These are phyloP conservation scores for Cercospora zeina DNA, from an alignment of 2,329 filamentous ascomycete species.

Conservation along the genomic window DNA sequence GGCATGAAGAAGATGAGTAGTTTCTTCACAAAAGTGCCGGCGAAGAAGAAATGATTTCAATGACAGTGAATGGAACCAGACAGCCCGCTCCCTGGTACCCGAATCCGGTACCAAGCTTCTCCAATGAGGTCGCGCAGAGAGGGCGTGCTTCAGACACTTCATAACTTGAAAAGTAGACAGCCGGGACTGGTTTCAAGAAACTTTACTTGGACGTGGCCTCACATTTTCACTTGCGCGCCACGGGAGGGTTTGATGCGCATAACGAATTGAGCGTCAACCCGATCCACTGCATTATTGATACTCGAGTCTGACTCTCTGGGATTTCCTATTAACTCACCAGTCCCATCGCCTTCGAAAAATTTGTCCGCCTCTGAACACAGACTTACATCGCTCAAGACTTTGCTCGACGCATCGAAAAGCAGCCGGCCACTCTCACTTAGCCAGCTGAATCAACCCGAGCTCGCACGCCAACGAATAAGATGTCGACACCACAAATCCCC, in stretches of 20 bases:
- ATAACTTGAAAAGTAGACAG: neutral
- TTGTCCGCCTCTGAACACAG: too few relatives aligned
- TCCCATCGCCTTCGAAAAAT: neutral
- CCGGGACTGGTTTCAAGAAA: neutral
- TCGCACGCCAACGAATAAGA: neutral
- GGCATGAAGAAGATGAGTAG: slow-evolving; percentile 98
- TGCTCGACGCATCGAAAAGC: neutral
- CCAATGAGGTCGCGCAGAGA: neutral
- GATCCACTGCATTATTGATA: neutral
- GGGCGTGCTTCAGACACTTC: neutral
- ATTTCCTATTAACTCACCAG: neutral
- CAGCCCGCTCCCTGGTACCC: neutral
- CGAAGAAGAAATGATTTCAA: slow-evolving; percentile 22
- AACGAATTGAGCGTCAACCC: neutral
- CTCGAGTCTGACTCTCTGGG: neutral
- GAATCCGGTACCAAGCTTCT: neutral
- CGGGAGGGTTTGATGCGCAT: too few relatives aligned
- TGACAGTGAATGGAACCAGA: neutral
- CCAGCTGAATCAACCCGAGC: neutral
- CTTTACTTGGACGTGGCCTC: neutral
- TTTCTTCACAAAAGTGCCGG: slow-evolving; percentile 73
- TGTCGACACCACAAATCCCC: neutral
- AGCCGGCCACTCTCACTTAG: neutral
- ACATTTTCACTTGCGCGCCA: neutral
- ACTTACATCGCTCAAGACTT: too few relatives aligned